phyloP scores from a whole-genome alignment of 306 rosid genomes.

The Macrotyloma uniflorum region DNA sequence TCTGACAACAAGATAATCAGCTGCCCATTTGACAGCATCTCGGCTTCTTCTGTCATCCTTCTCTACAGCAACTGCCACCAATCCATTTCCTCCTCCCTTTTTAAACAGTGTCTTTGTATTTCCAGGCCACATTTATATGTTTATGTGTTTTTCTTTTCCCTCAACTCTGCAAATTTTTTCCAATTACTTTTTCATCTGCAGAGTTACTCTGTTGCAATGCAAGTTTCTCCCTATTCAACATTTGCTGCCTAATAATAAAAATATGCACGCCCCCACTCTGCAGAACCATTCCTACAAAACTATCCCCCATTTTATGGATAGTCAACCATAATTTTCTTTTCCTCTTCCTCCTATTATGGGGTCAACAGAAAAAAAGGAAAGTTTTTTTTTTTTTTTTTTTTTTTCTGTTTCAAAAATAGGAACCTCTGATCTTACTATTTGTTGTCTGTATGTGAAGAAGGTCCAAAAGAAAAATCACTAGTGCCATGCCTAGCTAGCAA shows the following conservation, averaged over 20 bases:
- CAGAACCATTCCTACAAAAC: constrained; percentile 26
- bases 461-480: background rate
- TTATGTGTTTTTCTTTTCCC: background rate
- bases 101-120: constrained; percentile 39
- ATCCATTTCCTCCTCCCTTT: constrained; percentile 63
- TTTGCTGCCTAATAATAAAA: background rate
- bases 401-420: background rate
- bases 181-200: background rate
- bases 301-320: constrained; percentile 29
- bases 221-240: background rate
- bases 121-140: constrained; percentile 60
- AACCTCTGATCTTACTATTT: background rate
- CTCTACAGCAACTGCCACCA: constrained; percentile 81
- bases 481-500: background rate
- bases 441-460: background rate
- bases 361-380: background rate
- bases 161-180: background rate
- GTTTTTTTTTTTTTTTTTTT: background rate
- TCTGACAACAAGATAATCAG: constrained; percentile 61
- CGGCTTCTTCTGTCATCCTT: constrained; percentile 80
- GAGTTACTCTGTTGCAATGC: background rate
- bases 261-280: background rate
- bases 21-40: constrained; percentile 85
- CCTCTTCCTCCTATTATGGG: background rate
- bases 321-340: constrained; percentile 37